Conservation (phyloP, 495 filamentous ascomycete species). For the Penicillium simplicissimum region DNA sequence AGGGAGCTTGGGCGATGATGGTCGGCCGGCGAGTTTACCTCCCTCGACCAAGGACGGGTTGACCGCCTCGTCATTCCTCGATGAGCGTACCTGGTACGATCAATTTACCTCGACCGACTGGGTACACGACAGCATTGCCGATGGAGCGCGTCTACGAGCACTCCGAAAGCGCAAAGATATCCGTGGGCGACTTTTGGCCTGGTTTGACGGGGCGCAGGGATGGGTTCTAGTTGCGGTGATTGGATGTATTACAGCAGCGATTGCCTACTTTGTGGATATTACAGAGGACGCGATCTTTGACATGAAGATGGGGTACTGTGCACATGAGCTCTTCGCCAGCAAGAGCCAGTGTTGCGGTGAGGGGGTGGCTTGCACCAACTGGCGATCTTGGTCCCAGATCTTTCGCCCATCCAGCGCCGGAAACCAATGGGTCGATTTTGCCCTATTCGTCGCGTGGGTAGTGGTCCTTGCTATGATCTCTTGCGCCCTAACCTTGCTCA, state of each 20-base stretch:
- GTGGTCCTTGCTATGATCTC: slow-evolving; percentile 71
- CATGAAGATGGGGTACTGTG: slow-evolving; percentile 87
- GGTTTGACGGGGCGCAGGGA: slow-evolving; percentile 88
- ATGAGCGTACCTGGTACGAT: slow-evolving; percentile 97
- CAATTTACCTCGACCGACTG: slow-evolving; percentile 98
- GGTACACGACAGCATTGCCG: slow-evolving; percentile 97
- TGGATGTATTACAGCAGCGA: slow-evolving; percentile 78
- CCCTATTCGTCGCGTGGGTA: slow-evolving; percentile 68
- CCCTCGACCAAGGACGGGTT: slow-evolving; percentile 58
- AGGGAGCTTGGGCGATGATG: slow-evolving; percentile 41
- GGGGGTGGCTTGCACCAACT: slow-evolving; percentile 62
- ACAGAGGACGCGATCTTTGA: slow-evolving; percentile 84
- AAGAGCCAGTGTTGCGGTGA: slow-evolving; percentile 78
- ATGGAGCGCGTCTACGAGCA: slow-evolving; percentile 83
- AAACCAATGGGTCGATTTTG: slow-evolving; percentile 68
- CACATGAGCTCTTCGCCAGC: slow-evolving; percentile 65
- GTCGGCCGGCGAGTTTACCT: slow-evolving; percentile 41
- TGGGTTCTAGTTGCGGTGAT: slow-evolving; percentile 94
- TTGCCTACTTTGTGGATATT: slow-evolving; percentile 89
- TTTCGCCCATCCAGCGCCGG: slow-evolving; percentile 55
- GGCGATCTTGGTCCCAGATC: slow-evolving; percentile 75
- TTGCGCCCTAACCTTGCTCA: slow-evolving; percentile 78
- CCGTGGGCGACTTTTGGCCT: slow-evolving; percentile 70
- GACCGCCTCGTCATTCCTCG: slow-evolving; percentile 55
- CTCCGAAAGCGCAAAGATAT: slow-evolving; percentile 81